Percentiles rank a stretch among this genome's conserved stretches.
These are phyloP conservation scores for Nemania sp. DNA, from an alignment of 2,329 filamentous ascomycete species.

Conservation along the genomic window DNA sequence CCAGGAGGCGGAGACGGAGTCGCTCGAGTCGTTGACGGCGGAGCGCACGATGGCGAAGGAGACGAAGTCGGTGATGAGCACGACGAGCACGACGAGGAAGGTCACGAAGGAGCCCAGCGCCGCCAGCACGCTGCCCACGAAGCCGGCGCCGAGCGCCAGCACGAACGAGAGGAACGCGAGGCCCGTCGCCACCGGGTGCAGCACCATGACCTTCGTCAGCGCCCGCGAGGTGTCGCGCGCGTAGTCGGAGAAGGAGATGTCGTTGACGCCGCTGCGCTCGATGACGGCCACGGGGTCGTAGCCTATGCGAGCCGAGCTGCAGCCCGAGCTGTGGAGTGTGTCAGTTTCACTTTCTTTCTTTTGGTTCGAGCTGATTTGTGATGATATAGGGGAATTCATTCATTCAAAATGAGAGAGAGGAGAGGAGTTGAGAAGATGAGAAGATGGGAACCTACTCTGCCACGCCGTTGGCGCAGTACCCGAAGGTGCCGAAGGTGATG, in stretches of 20 bases:
- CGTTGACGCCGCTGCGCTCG: slow-evolving; percentile 24
- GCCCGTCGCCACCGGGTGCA: slow-evolving; percentile 42
- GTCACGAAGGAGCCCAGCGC: slow-evolving; percentile 45
- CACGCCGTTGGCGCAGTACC: slow-evolving; percentile 44
- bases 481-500: slow-evolving; percentile 51
- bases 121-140: slow-evolving; percentile 48
- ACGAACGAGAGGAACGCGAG: slow-evolving; percentile 52
- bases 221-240: slow-evolving; percentile 44
- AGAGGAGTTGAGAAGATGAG: not conserved
- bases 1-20: slow-evolving; percentile 49
- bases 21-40: slow-evolving; percentile 46
- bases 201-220: slow-evolving; percentile 51
- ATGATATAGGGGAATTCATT: too few species aligned
- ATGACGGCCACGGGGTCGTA: slow-evolving; percentile 37
- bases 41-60: slow-evolving; percentile 44
- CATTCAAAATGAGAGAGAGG: not conserved
- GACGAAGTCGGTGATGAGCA: slow-evolving; percentile 51
- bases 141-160: slow-evolving; percentile 48
- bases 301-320: slow-evolving; percentile 33
- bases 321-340: slow-evolving; percentile 5
- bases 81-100: slow-evolving; percentile 49
- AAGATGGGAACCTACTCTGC: slow-evolving; percentile 29
- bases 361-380: too few species aligned
- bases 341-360: too few species aligned
- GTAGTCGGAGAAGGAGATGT: slow-evolving; percentile 42